Evolutionary conservation across 2,329 filamentous ascomycete species (phyloP), one percentile per base, ranked within the genome.

Genomic region (Calonectria hongkongensis): DNA sequence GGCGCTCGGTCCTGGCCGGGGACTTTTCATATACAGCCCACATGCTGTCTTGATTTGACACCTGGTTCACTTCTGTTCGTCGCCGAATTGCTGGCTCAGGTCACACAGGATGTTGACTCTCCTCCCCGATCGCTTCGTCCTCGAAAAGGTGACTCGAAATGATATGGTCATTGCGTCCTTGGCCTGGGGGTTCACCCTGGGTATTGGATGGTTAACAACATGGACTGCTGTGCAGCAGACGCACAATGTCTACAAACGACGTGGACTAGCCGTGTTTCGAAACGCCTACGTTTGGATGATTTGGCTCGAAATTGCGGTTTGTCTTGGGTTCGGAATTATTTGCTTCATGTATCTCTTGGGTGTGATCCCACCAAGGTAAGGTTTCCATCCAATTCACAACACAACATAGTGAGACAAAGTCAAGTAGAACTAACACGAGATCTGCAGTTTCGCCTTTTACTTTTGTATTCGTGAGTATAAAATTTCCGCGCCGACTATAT

Each of bases 211-310:
- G 78, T 75, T 85, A 69, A 84, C 83, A 47, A 76, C 78, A 56
- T 85, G 83, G 81, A 83, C 79, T 8, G 82, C 83, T 12, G 67
- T 81, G 45, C 82, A 81, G 75, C 84, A 86, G 75, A 82, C 82
- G 1, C 77, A 74, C 21, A 81, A 82, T 9, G 72, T 83, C 47
- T 68, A 68, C 66, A 77, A 81, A n/a, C 82, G 78, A 5, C 81
- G 76, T 30, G 75, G 80, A 18, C 45, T 48, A 21, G 47, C 80
- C 78, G 73, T 82, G 74, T 28, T 70, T 78, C 81, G 77, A n/a
- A 86, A 85, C 68, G 79, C 82, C 4, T 87, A 87, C 68, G 81
- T 88, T 1, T 86, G 84, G 83, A 83, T 88, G 83, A 85, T 88
- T 70, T 88, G 86, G 86, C 64, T 84, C 39, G 86, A 88, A 74